Evolutionary conservation across 192 early-diverging fungal species (phyloP), one percentile per base, ranked within the genome.

Genomic region (Pilobolus umbonatus): DNA sequence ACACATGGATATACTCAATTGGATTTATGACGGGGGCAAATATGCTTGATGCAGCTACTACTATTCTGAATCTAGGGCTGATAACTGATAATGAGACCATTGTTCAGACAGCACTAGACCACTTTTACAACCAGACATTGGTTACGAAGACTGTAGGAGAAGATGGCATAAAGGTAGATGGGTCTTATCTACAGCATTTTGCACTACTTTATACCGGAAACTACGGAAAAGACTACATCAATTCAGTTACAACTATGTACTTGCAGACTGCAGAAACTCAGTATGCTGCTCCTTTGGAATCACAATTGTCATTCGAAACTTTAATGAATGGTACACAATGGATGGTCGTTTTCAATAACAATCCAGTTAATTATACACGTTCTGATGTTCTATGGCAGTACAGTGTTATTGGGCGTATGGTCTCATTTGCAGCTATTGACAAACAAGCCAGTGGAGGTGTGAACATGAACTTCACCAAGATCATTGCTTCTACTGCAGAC

Each of bases 111-210:
- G 64, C 55, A 34, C 31, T 60, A 15, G 39, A 5, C 24, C 49
- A 60, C 26, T 56, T 56, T 39, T 57, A 66, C 15, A 47, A 47
- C 15, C 57, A 58, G 29, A 47, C 57, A 5, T 22, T 53, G n/a
- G 30, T 58, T 26, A 21, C 42, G 5, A 26, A 48, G 15, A 35
- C 36, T 34, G 21, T 32, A 1, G 50, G 50, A 28, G 40, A 32
- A 21, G 64, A 56, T 59, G 64, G 64, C 9, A 45, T 66, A 7
- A 58, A 66, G 21, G 40, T 35, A 5, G 64, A 66, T 36, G 64
- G 64, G 12, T 58, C 64, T 5, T 66, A 59, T 40, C 53, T 66
- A 17, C 64, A 66, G n/a, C 64, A 66, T 19, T 38, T 51, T 36
- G 48, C 38, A 14, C 55, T 43, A 9, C 38, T 66, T 1, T 66